A percentile compares a stretch with the other conserved stretches of the same genome.
These are phyloP conservation scores for Rhizopogon roseolus DNA, from an alignment of 768 basidiomycete species.

Conservation along the genomic window DNA sequence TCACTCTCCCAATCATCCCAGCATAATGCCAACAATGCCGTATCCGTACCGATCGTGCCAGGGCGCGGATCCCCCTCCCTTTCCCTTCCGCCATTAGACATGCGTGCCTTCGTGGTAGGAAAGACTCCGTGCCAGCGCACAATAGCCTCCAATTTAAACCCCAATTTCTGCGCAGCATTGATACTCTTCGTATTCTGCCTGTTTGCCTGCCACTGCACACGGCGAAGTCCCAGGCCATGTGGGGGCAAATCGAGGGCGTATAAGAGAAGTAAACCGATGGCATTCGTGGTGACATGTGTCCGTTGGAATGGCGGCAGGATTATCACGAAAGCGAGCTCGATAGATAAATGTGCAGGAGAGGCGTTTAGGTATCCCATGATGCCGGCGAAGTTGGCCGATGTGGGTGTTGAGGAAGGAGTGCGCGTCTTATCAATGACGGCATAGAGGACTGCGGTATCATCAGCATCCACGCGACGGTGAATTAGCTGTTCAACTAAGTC, in stretches of 20 bases:
- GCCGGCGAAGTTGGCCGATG: conserved; percentile 39
- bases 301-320: conserved; percentile 56
- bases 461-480: conserved; percentile 29
- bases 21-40: conserved; percentile 31
- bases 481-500: conserved; percentile 33
- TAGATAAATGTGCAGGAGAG: conserved; percentile 33
- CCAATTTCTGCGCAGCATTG: conserved; percentile 50
- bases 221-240: conserved; percentile 49
- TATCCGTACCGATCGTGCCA: conserved; percentile 30
- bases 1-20: conserved; percentile 32
- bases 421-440: conserved; percentile 49
- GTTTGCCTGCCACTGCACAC: conserved; percentile 61
- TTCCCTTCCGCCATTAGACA: conserved; percentile 28
- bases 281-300: conserved; percentile 58
- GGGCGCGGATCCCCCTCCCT: conserved; percentile 25
- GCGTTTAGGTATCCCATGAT: conserved; percentile 47
- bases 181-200: conserved; percentile 43
- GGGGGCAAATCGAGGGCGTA: conserved; percentile 38
- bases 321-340: conserved; percentile 53
- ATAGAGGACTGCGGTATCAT: conserved; percentile 40
- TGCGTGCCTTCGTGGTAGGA: conserved; percentile 23
- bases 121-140: conserved; percentile 53
- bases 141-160: conserved; percentile 51
- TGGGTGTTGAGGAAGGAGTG: background rate
- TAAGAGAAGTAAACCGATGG: conserved; percentile 46